Evolutionary conservation across 805 yeast species (phyloP).

Genomic region (Candida loeiensis): DNA sequence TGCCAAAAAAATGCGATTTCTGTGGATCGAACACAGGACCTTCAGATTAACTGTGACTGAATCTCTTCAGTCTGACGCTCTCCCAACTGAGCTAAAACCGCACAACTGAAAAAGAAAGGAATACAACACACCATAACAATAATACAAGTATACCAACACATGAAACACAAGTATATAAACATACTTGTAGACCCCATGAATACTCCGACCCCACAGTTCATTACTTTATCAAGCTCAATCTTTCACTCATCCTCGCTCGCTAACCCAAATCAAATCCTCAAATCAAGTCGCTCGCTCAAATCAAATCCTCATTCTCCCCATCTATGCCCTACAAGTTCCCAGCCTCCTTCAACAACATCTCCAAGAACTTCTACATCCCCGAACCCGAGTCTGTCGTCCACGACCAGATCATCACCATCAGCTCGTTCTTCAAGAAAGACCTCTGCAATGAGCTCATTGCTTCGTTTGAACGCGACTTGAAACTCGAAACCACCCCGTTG

Average conservation of each 20-base stretch:
- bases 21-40: conserved; percentile 91
- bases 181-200: too few relatives aligned
- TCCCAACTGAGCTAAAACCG: conserved; percentile 40
- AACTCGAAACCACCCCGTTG: conserved; percentile 47
- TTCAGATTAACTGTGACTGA: conserved; percentile 47
- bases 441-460: conserved; percentile 39
- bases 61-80: conserved; percentile 37
- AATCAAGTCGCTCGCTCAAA: too few relatives aligned
- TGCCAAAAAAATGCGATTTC: conserved; percentile 45
- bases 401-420: conserved; percentile 40
- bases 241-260: too few relatives aligned
- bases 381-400: conserved; percentile 21
- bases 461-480: conserved; percentile 24
- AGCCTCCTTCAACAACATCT: conserved; percentile 9
- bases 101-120: too few relatives aligned
- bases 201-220: too few relatives aligned
- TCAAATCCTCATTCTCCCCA: not conserved
- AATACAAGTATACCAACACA: too few relatives aligned
- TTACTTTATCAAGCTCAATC: too few relatives aligned
- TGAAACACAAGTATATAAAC: too few relatives aligned
- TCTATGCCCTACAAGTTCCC: conserved; percentile 18
- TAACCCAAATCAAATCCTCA: too few relatives aligned
- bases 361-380: conserved; percentile 18
- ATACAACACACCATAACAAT: too few relatives aligned
- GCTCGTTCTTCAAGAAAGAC: conserved; percentile 34